Evolutionary conservation across 805 yeast genomes (phyloP), one percentile per base, ranked within the genome.

Genomic region (Candida boidinii): DNA sequence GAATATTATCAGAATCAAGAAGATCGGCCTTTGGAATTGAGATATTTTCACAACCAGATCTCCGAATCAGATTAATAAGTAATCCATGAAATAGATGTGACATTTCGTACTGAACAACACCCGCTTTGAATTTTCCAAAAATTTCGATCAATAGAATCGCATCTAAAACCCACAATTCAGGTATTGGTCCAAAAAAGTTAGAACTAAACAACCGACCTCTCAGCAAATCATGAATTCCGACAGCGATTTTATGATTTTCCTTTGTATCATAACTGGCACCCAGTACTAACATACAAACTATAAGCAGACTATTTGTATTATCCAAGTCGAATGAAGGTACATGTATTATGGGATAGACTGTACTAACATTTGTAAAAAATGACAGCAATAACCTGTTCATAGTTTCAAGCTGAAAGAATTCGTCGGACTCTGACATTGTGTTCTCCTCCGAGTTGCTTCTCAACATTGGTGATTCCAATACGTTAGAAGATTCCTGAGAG

Each of bases 271-370:
- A 29, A 17, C 30, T 34, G 8, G 36, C 35, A 7, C 45, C 45
- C 7, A 37, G 26, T 4, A 35, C 23, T 12, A 42, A 10, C 20
- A 38, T 21, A 14, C 35, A 14, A 2, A 34, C 24, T n/a, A 39
- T 25, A 17, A 39, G 21, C 6, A 33, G 13, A 8, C 28, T 27
- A 10, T 35, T 32, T 4, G 17, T 28, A 11, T 31, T 20, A 5
- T 30, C 18, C 2, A 38, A 40, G 7, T 35, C 33, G 22, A 38
- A 43, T 11, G 38, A 30, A 5, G 34, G 30, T 21, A 26, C n/a
- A 16, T 43, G 44, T 17, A 43, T 38, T 25, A 43, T 19, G 7
- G 44, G 46, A 24, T 43, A 40, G 1, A 7, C 21, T 19, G 21
- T 19, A 9, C 8, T 19, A 19, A 15, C 12, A 15, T 12, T 11